Conservation (phyloP, 345 rosid genomes). For the Dipteronia sinensis region DNA sequence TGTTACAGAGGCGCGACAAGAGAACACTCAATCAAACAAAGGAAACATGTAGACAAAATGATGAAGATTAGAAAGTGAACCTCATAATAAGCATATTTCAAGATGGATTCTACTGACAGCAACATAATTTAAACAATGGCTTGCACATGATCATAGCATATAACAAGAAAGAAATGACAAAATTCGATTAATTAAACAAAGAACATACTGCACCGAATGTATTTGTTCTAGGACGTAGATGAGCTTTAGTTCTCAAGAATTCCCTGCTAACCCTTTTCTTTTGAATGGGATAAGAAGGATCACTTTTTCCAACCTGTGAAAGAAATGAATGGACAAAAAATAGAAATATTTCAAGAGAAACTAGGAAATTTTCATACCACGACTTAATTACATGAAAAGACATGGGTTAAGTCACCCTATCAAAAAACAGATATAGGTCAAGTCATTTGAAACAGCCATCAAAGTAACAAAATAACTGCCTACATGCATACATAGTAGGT, state of each 20-base stretch:
- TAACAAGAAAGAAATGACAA: constrained; percentile 2
- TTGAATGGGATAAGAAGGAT: constrained; percentile 89
- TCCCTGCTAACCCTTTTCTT: constrained; percentile 94
- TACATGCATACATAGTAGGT: background rate
- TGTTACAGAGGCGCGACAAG: too few species aligned
- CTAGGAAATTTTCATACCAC: background rate
- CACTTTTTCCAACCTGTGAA: constrained; percentile 83
- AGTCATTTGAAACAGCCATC: background rate
- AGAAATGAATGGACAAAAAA: background rate
- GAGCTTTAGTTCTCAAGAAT: constrained; percentile 94
- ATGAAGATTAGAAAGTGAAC: background rate
- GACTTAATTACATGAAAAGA: background rate
- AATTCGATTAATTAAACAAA: constrained; percentile 8
- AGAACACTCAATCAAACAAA: too few species aligned
- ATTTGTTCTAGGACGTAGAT: constrained; percentile 95
- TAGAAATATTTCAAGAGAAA: background rate
- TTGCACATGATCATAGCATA: background rate
- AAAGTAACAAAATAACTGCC: background rate
- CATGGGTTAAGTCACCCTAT: background rate
- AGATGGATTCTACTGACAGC: background rate
- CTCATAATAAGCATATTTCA: background rate
- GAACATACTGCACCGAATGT: constrained; percentile 88
- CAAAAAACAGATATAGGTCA: background rate
- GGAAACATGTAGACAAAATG: background rate
- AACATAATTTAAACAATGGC: background rate